A percentile compares a stretch with the other conserved stretches of the same genome.
These are phyloP conservation scores for Protomyces inundatus DNA, from an alignment of 1,139 yeast species.

Conservation along the genomic window DNA sequence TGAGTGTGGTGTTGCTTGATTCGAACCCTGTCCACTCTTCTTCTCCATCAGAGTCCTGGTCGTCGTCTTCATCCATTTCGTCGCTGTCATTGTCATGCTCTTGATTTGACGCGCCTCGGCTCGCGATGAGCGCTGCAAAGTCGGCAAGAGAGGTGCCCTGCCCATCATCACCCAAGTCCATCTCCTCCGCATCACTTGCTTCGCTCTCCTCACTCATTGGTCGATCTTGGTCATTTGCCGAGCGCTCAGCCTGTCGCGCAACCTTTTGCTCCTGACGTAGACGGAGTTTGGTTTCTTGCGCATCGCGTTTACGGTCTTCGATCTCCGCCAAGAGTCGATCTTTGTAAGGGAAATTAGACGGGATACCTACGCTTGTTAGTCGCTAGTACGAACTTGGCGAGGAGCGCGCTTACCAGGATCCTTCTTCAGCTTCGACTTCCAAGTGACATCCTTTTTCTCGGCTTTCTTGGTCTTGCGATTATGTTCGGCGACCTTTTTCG, in stretches of 20 bases:
- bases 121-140: constrained; percentile 79
- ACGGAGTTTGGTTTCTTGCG: constrained; percentile 55
- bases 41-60: constrained; percentile 38
- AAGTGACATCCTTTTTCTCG: constrained; percentile 83
- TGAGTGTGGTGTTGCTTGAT: constrained; percentile 33
- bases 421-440: constrained; percentile 78
- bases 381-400: not conserved
- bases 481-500: constrained; percentile 91
- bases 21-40: constrained; percentile 44
- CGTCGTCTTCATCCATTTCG: constrained; percentile 37
- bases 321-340: constrained; percentile 74
- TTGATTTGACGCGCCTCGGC: constrained; percentile 56
- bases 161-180: constrained; percentile 45
- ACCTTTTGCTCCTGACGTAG: constrained; percentile 45
- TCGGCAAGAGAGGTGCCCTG: constrained; percentile 41
- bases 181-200: constrained; percentile 23
- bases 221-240: constrained; percentile 35
- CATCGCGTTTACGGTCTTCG: constrained; percentile 63
- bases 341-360: constrained; percentile 89
- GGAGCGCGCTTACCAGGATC: constrained; percentile 59
- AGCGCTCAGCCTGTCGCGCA: constrained; percentile 42
- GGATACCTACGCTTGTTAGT: constrained; percentile 46
- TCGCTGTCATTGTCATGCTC: constrained; percentile 44
- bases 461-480: constrained; percentile 74
- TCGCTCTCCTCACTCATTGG: constrained; percentile 30